These are phyloP conservation scores for Sclerotinia trifoliorum DNA, from an alignment of 2,329 filamentous ascomycete species.

Conservation along the genomic window DNA sequence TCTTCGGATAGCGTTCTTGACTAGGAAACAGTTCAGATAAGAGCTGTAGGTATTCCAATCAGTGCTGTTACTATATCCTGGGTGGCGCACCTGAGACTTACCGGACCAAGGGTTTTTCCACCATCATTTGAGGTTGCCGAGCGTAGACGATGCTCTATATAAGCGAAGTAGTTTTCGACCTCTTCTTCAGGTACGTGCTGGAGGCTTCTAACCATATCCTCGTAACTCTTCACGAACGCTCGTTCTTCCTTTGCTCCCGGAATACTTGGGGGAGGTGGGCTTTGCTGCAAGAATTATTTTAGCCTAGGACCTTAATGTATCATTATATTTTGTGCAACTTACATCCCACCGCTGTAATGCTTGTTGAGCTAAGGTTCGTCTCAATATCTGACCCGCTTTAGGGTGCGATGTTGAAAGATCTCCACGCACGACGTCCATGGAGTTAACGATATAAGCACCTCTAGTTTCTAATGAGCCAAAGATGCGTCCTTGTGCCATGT, in stretches of 20 bases:
- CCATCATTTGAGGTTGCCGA: not conserved
- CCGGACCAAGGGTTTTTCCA: not conserved
- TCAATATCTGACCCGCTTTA: not conserved
- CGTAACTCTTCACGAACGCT: not conserved
- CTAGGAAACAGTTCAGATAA: not conserved
- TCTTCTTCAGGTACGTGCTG: not conserved
- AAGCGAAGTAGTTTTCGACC: not conserved
- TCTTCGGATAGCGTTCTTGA: not conserved
- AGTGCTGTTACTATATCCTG: not conserved
- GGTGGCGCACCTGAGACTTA: not conserved
- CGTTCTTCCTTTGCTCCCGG: not conserved
- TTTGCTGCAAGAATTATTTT: not conserved
- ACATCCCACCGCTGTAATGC: not conserved
- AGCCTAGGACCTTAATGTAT: not conserved
- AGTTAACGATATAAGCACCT: not conserved
- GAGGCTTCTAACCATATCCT: not conserved
- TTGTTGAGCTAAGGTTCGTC: not conserved
- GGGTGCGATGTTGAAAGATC: not conserved
- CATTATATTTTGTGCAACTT: not conserved
- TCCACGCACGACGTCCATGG: not conserved
- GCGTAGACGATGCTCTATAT: not conserved
- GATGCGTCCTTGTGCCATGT: not conserved
- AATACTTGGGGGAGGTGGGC: not conserved
- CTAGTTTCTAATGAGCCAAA: not conserved
- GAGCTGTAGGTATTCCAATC: not conserved